These are phyloP conservation scores for Cutaneotrichosporon curvatum DNA, from an alignment of 1,284 basidiomycete species.

Conservation along the genomic window DNA sequence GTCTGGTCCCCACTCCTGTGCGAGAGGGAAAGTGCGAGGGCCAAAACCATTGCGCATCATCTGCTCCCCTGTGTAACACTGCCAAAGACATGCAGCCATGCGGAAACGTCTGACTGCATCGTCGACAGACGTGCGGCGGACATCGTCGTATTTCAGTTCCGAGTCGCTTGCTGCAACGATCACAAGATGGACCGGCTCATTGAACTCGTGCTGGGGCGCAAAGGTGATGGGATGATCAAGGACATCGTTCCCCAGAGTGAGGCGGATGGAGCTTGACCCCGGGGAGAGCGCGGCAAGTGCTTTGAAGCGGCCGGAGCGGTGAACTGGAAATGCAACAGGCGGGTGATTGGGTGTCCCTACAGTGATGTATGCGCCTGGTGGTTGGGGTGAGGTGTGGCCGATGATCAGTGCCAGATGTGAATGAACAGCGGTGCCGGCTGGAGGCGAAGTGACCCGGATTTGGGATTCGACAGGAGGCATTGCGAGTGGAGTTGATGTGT, in stretches of 20 bases:
- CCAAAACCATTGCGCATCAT: slow-evolving; percentile 8
- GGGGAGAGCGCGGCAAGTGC: slow-evolving; percentile 3
- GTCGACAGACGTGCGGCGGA: slow-evolving; percentile 2
- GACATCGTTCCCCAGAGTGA: background rate
- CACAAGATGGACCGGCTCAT: slow-evolving; percentile 4
- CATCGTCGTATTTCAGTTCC: slow-evolving; percentile 6
- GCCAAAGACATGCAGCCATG: slow-evolving; percentile 11
- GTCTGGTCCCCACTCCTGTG: slow-evolving; percentile 4
- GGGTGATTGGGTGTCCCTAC: background rate
- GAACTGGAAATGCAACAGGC: slow-evolving; percentile 2
- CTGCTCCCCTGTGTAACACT: slow-evolving; percentile 8
- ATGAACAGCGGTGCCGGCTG: background rate
- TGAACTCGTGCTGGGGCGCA: background rate
- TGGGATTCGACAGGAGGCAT: background rate
- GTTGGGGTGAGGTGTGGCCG: slow-evolving; percentile 4
- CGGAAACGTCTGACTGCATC: slow-evolving; percentile 5
- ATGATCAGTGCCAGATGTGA: slow-evolving; percentile 10
- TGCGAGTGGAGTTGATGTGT: background rate
- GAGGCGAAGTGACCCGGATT: slow-evolving; percentile 1
- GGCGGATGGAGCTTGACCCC: slow-evolving; percentile 1
- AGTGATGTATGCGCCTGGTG: background rate
- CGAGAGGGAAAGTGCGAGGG: slow-evolving; percentile 7
- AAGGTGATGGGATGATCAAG: background rate
- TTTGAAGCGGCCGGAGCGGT: slow-evolving; percentile 9
- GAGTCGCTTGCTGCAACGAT: slow-evolving; percentile 6